Base-by-base conservation (phyloP, 1,139 yeast species). In the Zygosaccharomyces pseudobailii region DNA sequence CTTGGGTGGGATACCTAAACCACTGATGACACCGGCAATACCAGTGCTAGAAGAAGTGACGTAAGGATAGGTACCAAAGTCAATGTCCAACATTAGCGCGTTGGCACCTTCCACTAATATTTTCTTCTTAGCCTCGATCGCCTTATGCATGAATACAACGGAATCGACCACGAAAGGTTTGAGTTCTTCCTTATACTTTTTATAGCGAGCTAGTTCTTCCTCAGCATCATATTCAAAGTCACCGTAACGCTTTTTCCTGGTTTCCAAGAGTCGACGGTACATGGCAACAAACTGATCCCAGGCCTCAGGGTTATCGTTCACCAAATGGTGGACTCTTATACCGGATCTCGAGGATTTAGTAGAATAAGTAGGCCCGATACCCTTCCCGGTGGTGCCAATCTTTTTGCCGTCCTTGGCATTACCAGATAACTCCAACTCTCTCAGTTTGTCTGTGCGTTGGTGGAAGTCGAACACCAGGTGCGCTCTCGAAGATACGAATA, bases 331-430 rank as follows among this genome's bases (percentile, higher is more conserved):
- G 50, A 92, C 95, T 71, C 99, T 81, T 59, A 92, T 75, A 65
- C 99, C 99, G 28, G 97, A 88, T 71, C 99, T 83, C 19, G 96
- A 85, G 47, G 96, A 96, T 74, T 92, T 92, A 58, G 98, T 89
- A 38, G 97, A 84, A 70, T 92, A 92, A 39, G 98, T 85, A 59
- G 99, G 99, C 49, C 99, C 99, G 65, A 92, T 92, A 71, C 99
- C 99, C 70, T 94, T 92, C 65, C 97, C 97, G 43, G 99, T 92
- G 55, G 99, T 92, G 60, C 99, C 99, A 63, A 92, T 92, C 39
- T 95, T 82, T 72, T 88, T 89, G 68, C 88, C 88, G 67, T 83
- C 84, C 53, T 79, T 76, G 4, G 67, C 56, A 30, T 52, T 55
- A 50, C 68, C 70, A 30, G 92, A 82, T 48, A 94, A 78, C 70